Base-by-base conservation (phyloP, 352 stramenopile species). In the Pythium rhizo-oryzae region DNA sequence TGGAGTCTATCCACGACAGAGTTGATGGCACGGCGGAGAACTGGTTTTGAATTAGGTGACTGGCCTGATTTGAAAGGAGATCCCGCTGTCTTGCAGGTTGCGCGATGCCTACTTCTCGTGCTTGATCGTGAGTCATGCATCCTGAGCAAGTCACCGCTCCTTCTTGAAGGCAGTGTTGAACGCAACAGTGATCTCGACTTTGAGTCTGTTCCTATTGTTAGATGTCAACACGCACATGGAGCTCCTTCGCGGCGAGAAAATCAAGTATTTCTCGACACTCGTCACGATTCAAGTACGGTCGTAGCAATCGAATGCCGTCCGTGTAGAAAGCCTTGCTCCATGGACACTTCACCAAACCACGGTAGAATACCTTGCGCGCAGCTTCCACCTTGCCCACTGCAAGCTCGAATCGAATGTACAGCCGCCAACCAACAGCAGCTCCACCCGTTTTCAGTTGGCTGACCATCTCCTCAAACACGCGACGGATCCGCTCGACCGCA, bases 261-360 rank as follows among this genome's bases (percentile, higher is more conserved):
- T 84, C 71, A 1, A 88, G 9, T 19, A 96, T 67, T 62, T 96
- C 86, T 11, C 77, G 65, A 62, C 84, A 89, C 58, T 93, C 84
- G 2, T 69, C 70, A 25, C 76, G 69, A 28, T 44, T 88, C 67
- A 96, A 61, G 60, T 93, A 96, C 21, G 82, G 64, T 16, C 88
- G 81, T 16, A 93, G 59, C 15, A 93, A 50, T 11, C 77, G 70
- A 13, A 93, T 57, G 0, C 82, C 84, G 54, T 93, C 86, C 55
- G 90, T 66, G 58, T 92, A 93, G 37, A 96, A 59, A 24, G 67
- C 67, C 53, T 94, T 96, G 63, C 86, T 93, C 88, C 88, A 96
- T 37, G 86, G 80, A 65, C 83, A 92, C 7, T 77, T 81, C 25
- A 77, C 77, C 55, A 96, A 67, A 21, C 76, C 86, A 39, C 88